phyloP scores from a whole-genome alignment of 768 basidiomycete species.

The Mycena chlorophos region DNA sequence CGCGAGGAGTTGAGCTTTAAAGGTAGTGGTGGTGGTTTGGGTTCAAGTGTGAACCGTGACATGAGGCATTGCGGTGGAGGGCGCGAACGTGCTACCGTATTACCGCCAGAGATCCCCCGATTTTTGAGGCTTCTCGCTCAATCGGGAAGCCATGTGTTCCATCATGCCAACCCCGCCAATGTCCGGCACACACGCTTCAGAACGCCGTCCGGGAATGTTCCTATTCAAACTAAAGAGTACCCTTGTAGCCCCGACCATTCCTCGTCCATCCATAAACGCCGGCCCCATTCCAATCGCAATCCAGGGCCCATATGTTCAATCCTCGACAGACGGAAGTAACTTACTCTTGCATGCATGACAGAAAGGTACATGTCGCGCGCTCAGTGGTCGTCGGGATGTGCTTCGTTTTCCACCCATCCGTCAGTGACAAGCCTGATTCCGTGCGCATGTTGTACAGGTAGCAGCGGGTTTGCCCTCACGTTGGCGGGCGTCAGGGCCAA shows the following conservation, averaged over 20 bases:
- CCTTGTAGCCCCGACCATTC: too few relatives aligned
- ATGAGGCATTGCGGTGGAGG: not conserved
- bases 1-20: slow-evolving; percentile 6
- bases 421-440: slow-evolving; percentile 60
- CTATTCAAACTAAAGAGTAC: too few relatives aligned
- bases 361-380: slow-evolving; percentile 3
- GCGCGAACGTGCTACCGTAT: slow-evolving; percentile 4
- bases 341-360: not conserved
- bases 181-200: too few relatives aligned
- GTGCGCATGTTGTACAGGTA: slow-evolving; percentile 44
- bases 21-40: slow-evolving; percentile 10
- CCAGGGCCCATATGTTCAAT: too few relatives aligned
- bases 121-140: not conserved
- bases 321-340: too few relatives aligned
- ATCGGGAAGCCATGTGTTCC: slow-evolving; percentile 3
- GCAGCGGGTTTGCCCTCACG: slow-evolving; percentile 42
- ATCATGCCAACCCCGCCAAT: slow-evolving; percentile 7
- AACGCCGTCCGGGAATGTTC: too few relatives aligned
- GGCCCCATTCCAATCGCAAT: too few relatives aligned
- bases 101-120: slow-evolving; percentile 4
- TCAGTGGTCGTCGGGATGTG: slow-evolving; percentile 40
- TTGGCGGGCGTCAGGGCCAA: slow-evolving; percentile 48
- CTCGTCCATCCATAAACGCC: too few relatives aligned
- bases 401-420: slow-evolving; percentile 40
- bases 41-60: not conserved